These are phyloP conservation scores for Geotrichum armillariae DNA, from an alignment of 1,139 yeast species.

Conservation along the genomic window DNA sequence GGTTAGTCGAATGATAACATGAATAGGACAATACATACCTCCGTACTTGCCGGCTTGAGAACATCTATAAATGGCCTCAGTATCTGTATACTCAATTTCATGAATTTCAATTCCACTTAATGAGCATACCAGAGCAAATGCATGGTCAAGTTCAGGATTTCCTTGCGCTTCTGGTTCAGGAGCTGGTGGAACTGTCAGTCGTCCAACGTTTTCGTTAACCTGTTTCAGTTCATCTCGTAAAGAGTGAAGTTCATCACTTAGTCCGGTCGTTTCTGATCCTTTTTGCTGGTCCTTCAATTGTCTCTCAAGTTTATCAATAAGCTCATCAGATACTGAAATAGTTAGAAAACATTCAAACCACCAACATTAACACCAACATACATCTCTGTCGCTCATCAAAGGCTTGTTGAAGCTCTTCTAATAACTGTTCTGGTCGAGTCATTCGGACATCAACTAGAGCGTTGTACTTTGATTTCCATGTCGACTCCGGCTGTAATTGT, in stretches of 20 bases:
- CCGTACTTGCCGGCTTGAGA: conserved; percentile 16
- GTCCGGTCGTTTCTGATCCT: background rate
- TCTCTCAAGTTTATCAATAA: conserved; percentile 12
- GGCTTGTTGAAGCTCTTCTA: conserved; percentile 11
- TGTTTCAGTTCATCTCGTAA: conserved; percentile 6
- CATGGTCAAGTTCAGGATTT: conserved; percentile 16
- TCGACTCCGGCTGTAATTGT: conserved; percentile 3
- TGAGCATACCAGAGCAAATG: conserved; percentile 15
- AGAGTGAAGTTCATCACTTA: conserved; percentile 4
- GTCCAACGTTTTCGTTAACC: conserved; percentile 5
- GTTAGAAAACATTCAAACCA: background rate
- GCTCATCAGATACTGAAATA: conserved; percentile 10
- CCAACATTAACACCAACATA: background rate
- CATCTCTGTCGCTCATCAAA: conserved; percentile 11
- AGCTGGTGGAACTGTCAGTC: background rate
- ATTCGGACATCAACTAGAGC: conserved; percentile 15
- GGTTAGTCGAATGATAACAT: background rate
- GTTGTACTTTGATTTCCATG: conserved; percentile 20
- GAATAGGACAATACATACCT: conserved; percentile 4
- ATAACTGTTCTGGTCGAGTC: conserved; percentile 18
- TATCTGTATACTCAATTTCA: conserved; percentile 19
- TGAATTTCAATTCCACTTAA: conserved; percentile 16
- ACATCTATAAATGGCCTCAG: conserved; percentile 16
- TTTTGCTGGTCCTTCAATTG: conserved; percentile 2
- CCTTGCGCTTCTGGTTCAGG: conserved; percentile 7